A percentile compares a stretch with the other conserved stretches of the same genome.
Conservation (phyloP, 306 rosid species). For the Arachis hypogaea region DNA sequence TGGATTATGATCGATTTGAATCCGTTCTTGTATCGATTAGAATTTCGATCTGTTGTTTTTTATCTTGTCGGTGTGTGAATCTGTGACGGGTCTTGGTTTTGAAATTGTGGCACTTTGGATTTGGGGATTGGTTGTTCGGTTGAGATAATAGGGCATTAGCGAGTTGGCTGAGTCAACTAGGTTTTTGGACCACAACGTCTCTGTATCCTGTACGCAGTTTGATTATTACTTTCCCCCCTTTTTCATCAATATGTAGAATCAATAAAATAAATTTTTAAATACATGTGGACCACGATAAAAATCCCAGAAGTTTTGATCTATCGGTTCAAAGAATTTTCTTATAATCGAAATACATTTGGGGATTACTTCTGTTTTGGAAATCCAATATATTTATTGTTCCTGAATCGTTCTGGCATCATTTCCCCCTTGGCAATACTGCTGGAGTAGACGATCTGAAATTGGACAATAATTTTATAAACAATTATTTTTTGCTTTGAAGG, state of each 20-base stretch:
- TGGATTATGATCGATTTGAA: conserved; percentile 36
- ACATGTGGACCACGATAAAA: conserved; percentile 14
- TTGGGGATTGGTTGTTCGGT: conserved; percentile 23
- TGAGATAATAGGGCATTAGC: not conserved
- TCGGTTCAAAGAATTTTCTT: not conserved
- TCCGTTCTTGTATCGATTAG: conserved; percentile 12
- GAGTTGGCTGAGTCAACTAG: conserved; percentile 29
- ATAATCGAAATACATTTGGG: not conserved
- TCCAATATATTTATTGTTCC: conserved; percentile 9
- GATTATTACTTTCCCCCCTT: not conserved
- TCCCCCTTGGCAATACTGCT: conserved; percentile 17
- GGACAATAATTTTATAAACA: conserved; percentile 21
- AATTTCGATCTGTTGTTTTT: conserved; percentile 43
- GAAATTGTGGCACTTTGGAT: not conserved
- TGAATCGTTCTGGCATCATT: not conserved
- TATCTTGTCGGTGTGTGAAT: conserved; percentile 32
- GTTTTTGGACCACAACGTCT: conserved; percentile 12
- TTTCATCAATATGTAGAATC: not conserved
- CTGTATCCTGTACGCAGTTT: conserved; percentile 30
- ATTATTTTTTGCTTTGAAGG: conserved; percentile 7
- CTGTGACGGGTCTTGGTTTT: not conserved
- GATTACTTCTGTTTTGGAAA: conserved; percentile 7
- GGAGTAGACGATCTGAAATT: conserved; percentile 4
- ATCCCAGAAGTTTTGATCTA: not conserved
- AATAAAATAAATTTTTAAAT: conserved; percentile 12